Percentiles rank a stretch among this genome's conserved stretches.
Conservation (phyloP, 1,284 basidiomycete genomes). For the Austropuccinia psidii region DNA sequence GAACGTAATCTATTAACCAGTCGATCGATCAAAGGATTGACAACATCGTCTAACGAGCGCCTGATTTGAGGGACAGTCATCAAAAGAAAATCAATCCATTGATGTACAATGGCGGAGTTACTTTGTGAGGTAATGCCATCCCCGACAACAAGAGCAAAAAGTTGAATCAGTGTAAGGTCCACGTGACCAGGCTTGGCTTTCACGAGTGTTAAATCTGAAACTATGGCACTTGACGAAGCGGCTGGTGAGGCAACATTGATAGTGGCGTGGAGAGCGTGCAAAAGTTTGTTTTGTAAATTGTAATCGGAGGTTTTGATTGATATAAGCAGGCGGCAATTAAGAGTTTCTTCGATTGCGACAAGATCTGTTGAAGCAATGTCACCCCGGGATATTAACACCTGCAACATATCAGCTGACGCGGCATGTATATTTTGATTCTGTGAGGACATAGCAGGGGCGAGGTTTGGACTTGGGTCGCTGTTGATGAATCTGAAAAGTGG, state of each 20-base stretch:
- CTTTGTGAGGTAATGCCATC: conserved; percentile 65
- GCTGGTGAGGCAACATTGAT: conserved; percentile 54
- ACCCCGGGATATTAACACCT: conserved; percentile 68
- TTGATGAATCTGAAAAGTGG: conserved; percentile 57
- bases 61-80: conserved; percentile 80
- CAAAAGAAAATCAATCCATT: conserved; percentile 93
- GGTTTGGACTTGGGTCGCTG: conserved; percentile 59
- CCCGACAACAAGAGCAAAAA: conserved; percentile 67
- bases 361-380: conserved; percentile 60
- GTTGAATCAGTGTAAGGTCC: conserved; percentile 45
- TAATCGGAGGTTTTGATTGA: conserved; percentile 63
- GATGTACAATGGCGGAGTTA: conserved; percentile 74
- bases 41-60: conserved; percentile 58
- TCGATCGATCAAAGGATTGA: conserved; percentile 73
- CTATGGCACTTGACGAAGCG: conserved; percentile 26
- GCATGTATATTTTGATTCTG: conserved; percentile 64
- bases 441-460: conserved; percentile 55
- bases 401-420: conserved; percentile 68
- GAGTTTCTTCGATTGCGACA: conserved; percentile 60
- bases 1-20: conserved; percentile 65
- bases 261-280: conserved; percentile 79
- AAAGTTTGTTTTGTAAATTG: conserved; percentile 81
- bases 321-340: conserved; percentile 67
- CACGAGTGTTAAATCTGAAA: not conserved
- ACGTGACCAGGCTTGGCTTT: conserved; percentile 15